These are phyloP conservation scores for Nemania serpens DNA, from an alignment of 2,329 filamentous ascomycete species.

Conservation along the genomic window DNA sequence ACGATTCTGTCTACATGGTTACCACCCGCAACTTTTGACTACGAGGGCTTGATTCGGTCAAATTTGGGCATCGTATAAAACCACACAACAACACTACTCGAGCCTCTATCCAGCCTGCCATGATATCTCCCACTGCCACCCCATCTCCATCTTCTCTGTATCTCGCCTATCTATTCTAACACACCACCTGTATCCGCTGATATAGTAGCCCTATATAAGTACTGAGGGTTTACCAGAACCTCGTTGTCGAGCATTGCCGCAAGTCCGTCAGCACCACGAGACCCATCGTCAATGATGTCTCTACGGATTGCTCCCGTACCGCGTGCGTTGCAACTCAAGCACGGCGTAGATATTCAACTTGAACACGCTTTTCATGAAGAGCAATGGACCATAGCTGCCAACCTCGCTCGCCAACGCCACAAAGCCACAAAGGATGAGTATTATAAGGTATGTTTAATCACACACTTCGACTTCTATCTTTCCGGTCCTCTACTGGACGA, in stretches of 20 bases:
- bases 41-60: neutral
- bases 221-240: neutral
- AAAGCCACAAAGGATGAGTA: conserved; percentile 58
- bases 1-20: no score
- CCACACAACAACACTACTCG: neutral
- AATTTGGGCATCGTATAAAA: neutral
- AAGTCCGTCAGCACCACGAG: neutral
- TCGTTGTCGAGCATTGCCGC: neutral
- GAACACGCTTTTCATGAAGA: conserved; percentile 59
- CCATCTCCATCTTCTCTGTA: neutral
- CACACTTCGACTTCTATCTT: neutral
- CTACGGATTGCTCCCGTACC: conserved; percentile 8
- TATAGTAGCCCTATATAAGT: no score
- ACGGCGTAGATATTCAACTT: conserved; percentile 40
- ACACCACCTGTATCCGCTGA: no score
- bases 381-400: conserved; percentile 57
- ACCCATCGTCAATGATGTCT: neutral
- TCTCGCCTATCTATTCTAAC: no score
- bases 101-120: neutral
- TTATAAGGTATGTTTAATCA: conserved; percentile 51
- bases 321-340: conserved; percentile 11
- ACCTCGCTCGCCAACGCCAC: conserved; percentile 57
- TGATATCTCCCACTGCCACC: neutral
- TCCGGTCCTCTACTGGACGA: neutral
- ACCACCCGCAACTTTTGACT: neutral